Percentiles rank a stretch among this genome's conserved stretches.
Conservation (phyloP, 2,329 filamentous ascomycete genomes). For the Colletotrichum kahawae region DNA sequence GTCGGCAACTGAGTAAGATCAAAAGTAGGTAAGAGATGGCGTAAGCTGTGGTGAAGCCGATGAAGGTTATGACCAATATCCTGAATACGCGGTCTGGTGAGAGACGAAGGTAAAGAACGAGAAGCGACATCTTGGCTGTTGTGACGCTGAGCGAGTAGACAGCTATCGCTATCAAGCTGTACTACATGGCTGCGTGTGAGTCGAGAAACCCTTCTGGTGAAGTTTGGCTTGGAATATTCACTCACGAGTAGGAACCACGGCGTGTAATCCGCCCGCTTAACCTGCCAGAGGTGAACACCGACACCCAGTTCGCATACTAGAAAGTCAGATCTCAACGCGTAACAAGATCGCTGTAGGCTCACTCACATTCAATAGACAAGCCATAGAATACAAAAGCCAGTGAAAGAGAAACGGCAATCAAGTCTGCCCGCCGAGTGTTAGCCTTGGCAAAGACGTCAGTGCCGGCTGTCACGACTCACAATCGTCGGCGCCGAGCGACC, state of each 20-base stretch:
- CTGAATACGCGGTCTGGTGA: conserved; percentile 34
- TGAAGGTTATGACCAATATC: conserved; percentile 32
- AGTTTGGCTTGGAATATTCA: too few species aligned
- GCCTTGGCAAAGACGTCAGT: background rate
- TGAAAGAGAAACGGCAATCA: background rate
- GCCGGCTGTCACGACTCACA: background rate
- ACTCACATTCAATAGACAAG: background rate
- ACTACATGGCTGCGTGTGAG: background rate
- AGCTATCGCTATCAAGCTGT: background rate
- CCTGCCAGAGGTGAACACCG: conserved; percentile 14
- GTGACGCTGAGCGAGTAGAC: conserved; percentile 18
- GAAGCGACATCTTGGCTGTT: conserved; percentile 21
- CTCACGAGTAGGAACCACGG: conserved; percentile 3
- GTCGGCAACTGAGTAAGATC: conserved; percentile 24
- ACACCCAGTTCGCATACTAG: conserved; percentile 8
- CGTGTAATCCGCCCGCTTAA: background rate
- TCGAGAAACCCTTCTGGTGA: too few species aligned
- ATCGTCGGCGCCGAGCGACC: conserved; percentile 2
- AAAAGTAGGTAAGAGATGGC: conserved; percentile 26
- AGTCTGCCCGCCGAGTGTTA: background rate
- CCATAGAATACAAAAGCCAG: background rate
- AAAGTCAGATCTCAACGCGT: background rate
- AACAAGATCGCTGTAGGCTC: too few species aligned
- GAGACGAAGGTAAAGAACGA: conserved; percentile 19
- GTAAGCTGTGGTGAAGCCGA: conserved; percentile 32